Evolutionary conservation across 129 eudicot genomes (phyloP), one percentile per base, ranked within the genome.

Genomic region (Oenanthe sinensis): DNA sequence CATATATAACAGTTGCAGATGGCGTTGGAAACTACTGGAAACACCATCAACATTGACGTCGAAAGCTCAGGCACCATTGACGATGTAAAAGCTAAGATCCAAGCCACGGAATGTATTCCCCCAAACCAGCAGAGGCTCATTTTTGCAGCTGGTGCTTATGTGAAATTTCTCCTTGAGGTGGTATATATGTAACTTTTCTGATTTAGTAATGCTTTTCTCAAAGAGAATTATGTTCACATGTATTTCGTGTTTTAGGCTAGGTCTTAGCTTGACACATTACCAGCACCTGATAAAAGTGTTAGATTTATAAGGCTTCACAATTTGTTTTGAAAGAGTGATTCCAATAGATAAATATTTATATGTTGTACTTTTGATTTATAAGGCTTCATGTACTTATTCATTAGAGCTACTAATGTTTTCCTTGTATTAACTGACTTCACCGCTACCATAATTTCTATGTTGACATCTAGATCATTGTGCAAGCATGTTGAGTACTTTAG

Each of bases 161-260:
- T 92, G 52, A 90, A 87, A 26, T 86, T 96, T 82, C 90, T 96
- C 75, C 86, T 90, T 45, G 95, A 93, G 82, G 95, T 92, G 97
- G 99, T 96, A 89, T 4, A n/a, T n/a, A n/a, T 52, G 87, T 8
- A 73, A 28, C 62, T 81, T 30, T 63, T 72, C 58, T 81, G 15
- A 79, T 75, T 11, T n/a, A 26, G 54, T 76, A 74, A 73, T 26
- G 30, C 5, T 46, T 74, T 42, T 6, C 22, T 42, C 3, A 4
- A n/a, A 71, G 26, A 20, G 30, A 22, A 42, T 1, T n/a, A 22
- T 43, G 48, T 26, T 72, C 28, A 72, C 37, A 72, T 42, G 37
- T 19, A 75, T 69, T 24, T 48, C 19, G 54, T 78, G 13, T 63
- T 87, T 75, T 73, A 96, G 99, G 96, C 89, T 16, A 92, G 80